Percentiles rank a stretch among this genome's conserved stretches.
phyloP scores from a whole-genome alignment of 2,329 filamentous ascomycete species.

The Zasmidium citrigriseum region DNA sequence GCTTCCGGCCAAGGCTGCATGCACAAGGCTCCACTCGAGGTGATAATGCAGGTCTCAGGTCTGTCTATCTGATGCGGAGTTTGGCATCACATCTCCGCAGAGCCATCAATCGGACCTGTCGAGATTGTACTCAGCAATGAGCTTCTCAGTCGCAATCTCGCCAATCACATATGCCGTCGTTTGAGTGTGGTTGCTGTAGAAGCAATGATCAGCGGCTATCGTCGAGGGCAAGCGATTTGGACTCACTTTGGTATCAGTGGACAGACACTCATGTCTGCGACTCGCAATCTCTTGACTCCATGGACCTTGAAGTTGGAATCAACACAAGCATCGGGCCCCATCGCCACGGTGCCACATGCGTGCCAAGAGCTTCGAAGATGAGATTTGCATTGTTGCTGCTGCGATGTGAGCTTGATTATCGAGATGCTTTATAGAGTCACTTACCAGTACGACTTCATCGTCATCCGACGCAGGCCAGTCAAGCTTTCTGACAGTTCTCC shows the following conservation, averaged over 20 bases:
- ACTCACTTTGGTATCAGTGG: conserved; percentile 3
- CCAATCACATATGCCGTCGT: conserved; percentile 15
- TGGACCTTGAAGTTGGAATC: conserved; percentile 4
- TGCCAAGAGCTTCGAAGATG: conserved; percentile 7
- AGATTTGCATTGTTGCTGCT: background rate
- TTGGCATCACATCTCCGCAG: background rate
- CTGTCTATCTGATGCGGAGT: background rate
- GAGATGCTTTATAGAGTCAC: background rate
- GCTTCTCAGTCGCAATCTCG: conserved; percentile 15
- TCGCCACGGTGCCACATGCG: conserved; percentile 2
- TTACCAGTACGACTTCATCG: conserved; percentile 3
- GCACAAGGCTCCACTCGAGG: background rate
- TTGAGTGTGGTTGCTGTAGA: conserved; percentile 10
- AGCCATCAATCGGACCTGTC: background rate
- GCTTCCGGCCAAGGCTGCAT: background rate
- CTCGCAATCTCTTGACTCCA: conserved; percentile 5
- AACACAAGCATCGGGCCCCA: conserved; percentile 10
- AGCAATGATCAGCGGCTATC: background rate
- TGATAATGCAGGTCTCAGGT: background rate
- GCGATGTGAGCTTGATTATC: background rate
- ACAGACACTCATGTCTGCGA: conserved; percentile 10
- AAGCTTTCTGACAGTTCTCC: conserved; percentile 1
- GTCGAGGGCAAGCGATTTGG: background rate
- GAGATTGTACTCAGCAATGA: conserved; percentile 13
- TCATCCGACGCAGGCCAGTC: conserved; percentile 6